These are phyloP conservation scores for Jacaranda mimosifolia DNA, from an alignment of 257 asterid genomes.

Conservation along the genomic window DNA sequence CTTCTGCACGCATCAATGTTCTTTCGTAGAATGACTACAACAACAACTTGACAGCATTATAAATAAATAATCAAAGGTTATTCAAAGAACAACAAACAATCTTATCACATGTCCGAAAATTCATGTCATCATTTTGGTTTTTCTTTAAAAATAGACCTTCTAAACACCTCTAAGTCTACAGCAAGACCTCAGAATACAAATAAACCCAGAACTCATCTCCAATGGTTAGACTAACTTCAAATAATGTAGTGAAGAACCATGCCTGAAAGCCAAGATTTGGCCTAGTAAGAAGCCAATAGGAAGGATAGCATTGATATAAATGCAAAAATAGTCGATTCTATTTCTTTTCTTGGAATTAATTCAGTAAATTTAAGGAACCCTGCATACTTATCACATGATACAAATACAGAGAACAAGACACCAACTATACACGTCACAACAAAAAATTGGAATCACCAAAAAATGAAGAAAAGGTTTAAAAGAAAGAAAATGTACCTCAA, in stretches of 20 bases:
- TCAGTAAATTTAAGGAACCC: background rate
- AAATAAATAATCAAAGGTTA: background rate
- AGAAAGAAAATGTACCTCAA: conserved; percentile 62
- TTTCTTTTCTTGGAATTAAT: conserved; percentile 1
- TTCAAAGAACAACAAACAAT: conserved; percentile 16
- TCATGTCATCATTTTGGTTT: background rate
- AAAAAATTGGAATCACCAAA: conserved; percentile 6
- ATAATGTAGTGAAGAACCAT: background rate
- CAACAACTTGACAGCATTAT: background rate
- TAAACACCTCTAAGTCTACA: background rate
- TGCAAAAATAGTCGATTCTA: background rate
- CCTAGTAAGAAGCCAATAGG: background rate
- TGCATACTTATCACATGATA: conserved; percentile 19
- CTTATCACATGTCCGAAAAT: background rate
- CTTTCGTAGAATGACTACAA: background rate
- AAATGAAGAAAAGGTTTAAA: background rate
- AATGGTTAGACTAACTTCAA: background rate
- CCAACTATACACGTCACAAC: background rate
- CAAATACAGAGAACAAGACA: background rate
- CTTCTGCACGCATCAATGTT: background rate
- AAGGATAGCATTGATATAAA: conserved; percentile 9
- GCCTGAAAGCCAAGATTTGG: background rate
- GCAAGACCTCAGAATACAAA: background rate
- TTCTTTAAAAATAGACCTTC: conserved; percentile 27
- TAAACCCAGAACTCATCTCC: background rate